phyloP scores from a whole-genome alignment of 176 grass and related monocot genomes.

The Tuctoria greenei region DNA sequence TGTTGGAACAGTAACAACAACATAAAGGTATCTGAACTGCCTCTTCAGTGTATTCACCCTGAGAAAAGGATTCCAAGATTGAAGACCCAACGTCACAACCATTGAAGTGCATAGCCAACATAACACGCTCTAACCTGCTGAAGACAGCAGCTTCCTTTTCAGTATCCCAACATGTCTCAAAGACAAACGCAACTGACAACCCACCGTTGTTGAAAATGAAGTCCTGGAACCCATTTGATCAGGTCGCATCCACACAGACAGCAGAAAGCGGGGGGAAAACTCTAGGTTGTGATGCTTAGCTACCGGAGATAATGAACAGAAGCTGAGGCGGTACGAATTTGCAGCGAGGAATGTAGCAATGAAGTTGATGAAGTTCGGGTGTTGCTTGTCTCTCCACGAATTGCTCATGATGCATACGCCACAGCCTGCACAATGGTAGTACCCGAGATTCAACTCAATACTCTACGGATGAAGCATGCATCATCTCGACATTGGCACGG shows the following conservation, averaged over 20 bases:
- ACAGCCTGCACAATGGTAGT: conserved; percentile 14
- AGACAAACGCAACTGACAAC: conserved; percentile 72
- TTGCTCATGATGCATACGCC: conserved; percentile 85
- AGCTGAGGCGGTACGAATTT: conserved; percentile 75
- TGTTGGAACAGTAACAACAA: conserved; percentile 56
- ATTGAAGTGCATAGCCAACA: conserved; percentile 17
- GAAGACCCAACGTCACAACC: conserved; percentile 23
- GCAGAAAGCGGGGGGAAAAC: neutral
- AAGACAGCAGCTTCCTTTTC: conserved; percentile 54
- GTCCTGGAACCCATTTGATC: conserved; percentile 45
- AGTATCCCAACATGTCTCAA: conserved; percentile 62
- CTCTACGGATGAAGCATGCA: too few species aligned
- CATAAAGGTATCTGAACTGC: conserved; percentile 78
- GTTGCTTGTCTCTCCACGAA: conserved; percentile 68
- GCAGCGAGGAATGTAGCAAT: conserved; percentile 54
- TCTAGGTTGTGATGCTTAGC: conserved; percentile 27
- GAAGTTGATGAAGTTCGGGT: conserved; percentile 60
- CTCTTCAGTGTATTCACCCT: conserved; percentile 70
- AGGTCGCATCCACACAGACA: neutral
- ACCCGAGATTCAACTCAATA: neutral
- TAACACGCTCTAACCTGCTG: conserved; percentile 41
- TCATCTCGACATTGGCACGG: neutral
- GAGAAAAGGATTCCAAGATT: conserved; percentile 24
- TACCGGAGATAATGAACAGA: conserved; percentile 62
- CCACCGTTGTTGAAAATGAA: conserved; percentile 80